Base-by-base conservation (phyloP, 345 rosid genomes). In the Dimocarpus longan region DNA sequence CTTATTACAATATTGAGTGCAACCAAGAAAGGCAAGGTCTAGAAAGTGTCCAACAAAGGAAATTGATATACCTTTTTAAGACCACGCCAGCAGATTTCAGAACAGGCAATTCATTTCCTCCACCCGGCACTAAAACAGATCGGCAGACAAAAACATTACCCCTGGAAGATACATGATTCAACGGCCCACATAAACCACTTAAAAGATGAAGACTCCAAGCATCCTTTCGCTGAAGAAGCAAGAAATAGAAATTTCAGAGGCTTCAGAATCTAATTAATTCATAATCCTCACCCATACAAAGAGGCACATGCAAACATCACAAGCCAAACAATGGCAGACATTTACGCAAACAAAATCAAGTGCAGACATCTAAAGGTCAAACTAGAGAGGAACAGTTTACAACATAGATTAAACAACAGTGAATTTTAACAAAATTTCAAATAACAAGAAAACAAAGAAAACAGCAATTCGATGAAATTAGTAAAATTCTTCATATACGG, bases 121-220 rank as follows among this genome's bases (percentile, higher is more conserved):
- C 86, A 52, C 85, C 80, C 4, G 90, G 89, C 46, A 81, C 43
- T 70, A 89, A 79, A 80, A 88, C 78, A 81, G 95, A 88, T 74
- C 73, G 92, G 85, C 97, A 93, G 68, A 89, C 24, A 3, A 87
- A 83, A 66, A 84, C 81, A 83, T 83, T 85, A 76, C 84, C 81
- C 82, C 90, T 89, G 64, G 91, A 79, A 73, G 84, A 81, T 26
- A 65, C 75, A 56, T 89, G 87, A 68, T 40, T 66, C 68, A 76
- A 48, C 18, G 92, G 89, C 78, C 87, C 79, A 68, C 52, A 78
- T 32, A 82, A 69, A 79, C 79, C 81, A 70, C 80, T 84, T 26
- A 87, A 62, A 79, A 86, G 78, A 59, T 89, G 91, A 67, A 89
- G 80, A 89, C 91, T 87, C 95, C 90, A 89, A 76, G 80, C 77